These are phyloP conservation scores for Uronychia binucleata DNA, from an alignment of 73 alveolate species.

Conservation along the genomic window DNA sequence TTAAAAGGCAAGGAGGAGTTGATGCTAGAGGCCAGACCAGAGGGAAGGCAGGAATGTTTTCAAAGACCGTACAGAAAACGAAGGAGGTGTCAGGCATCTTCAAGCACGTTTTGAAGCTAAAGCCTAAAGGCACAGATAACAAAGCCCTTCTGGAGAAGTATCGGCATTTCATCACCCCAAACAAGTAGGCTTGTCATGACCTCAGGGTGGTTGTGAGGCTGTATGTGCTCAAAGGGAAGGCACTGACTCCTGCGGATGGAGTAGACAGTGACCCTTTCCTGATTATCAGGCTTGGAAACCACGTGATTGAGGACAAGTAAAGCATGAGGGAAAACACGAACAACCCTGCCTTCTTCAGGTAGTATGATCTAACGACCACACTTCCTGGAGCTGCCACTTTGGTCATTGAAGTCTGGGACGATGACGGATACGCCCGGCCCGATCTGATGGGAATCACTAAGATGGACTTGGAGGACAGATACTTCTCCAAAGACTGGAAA, in stretches of 20 bases:
- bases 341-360: constrained; percentile 66
- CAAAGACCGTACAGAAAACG: constrained; percentile 42
- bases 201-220: constrained; percentile 28
- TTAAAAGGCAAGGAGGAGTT: not conserved
- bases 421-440: constrained; percentile 72
- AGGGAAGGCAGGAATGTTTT: constrained; percentile 49
- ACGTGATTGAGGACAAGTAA: constrained; percentile 33
- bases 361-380: constrained; percentile 72
- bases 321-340: constrained; percentile 30
- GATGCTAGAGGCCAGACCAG: constrained; percentile 46
- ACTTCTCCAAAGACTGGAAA: constrained; percentile 70
- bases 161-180: constrained; percentile 30
- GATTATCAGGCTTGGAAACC: constrained; percentile 26
- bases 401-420: constrained; percentile 77
- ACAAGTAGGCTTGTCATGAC: constrained; percentile 1
- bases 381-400: constrained; percentile 82
- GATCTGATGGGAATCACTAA: constrained; percentile 83
- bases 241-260: constrained; percentile 49
- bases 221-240: constrained; percentile 48
- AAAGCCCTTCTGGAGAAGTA: constrained; percentile 18
- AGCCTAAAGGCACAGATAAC: constrained; percentile 1
- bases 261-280: constrained; percentile 34
- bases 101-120: constrained; percentile 25
- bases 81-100: constrained; percentile 32
- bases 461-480: constrained; percentile 84